A percentile compares a stretch with the other conserved stretches of the same genome.
phyloP scores from a whole-genome alignment of 805 yeast species.

The Teunomyces lycoperdinae region DNA sequence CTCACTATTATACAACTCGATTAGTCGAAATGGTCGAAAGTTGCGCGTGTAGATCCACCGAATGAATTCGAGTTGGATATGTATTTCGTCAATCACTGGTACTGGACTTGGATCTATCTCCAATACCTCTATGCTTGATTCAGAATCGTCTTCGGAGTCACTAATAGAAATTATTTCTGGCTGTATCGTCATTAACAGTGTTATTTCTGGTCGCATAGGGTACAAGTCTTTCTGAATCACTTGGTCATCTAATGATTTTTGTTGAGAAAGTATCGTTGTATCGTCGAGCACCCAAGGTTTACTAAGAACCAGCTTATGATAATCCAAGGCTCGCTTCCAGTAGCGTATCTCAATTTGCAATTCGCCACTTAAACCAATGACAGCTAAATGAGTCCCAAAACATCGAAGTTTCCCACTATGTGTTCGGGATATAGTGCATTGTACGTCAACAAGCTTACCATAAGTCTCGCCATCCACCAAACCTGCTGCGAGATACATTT shows the following conservation, averaged over 20 bases:
- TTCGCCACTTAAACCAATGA: constrained; percentile 15
- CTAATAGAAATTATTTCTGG: background rate
- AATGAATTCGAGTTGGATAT: constrained; percentile 19
- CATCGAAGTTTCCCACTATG: background rate
- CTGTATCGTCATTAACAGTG: background rate
- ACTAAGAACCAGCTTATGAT: constrained; percentile 14
- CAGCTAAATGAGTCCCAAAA: constrained; percentile 1
- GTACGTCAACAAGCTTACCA: constrained; percentile 25
- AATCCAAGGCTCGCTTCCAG: constrained; percentile 26
- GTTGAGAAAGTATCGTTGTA: background rate
- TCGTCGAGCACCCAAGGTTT: constrained; percentile 23
- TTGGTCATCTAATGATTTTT: background rate
- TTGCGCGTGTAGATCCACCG: constrained; percentile 16
- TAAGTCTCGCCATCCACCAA: constrained; percentile 15
- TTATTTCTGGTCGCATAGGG: no score
- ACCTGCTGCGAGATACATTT: constrained; percentile 12
- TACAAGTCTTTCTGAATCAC: background rate
- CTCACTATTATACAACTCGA: constrained; percentile 18
- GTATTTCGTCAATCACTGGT: constrained; percentile 20
- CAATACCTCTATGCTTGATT: constrained; percentile 10
- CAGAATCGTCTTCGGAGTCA: constrained; percentile 1
- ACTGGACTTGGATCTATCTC: constrained; percentile 13
- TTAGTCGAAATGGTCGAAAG: constrained; percentile 16
- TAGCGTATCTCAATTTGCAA: constrained; percentile 24
- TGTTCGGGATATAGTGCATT: constrained; percentile 13